Evolutionary conservation across 2,329 filamentous ascomycete genomes (phyloP), one percentile per base, ranked within the genome.

Genomic region (Alternaria sp.): DNA sequence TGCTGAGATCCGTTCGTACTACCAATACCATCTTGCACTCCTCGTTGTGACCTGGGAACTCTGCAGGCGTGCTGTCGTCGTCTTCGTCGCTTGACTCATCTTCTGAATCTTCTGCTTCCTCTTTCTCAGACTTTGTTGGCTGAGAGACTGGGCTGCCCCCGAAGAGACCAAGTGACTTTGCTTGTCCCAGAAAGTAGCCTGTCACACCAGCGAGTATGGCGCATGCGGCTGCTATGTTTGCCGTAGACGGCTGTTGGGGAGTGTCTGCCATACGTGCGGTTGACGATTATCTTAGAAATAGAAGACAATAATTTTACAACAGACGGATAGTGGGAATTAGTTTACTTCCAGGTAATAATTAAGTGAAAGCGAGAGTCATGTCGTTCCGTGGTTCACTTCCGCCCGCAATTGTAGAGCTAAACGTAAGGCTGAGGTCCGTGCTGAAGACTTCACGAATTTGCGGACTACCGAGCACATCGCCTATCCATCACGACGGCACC

Each of bases 21-120:
- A 97, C 92, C 34, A 99, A 83, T 14, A 97, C 92, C 59, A 98
- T 84, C 82, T 98, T 98, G 83, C 94, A 97, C 79, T 97, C 94
- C 80, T 97, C 94, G 25, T 82, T 85, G 46, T 79, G 82, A 20
- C 71, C 78, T 12, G 76, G 77, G 62, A 86, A 88, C 9, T 79
- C 75, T 74, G 77, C 63, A 74, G 74, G 79, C 80, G 73, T 25
- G 14, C 63, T 69, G 49, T 69, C 64, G 49, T 77, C 68, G 18
- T 72, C 74, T 18, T 74, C 69, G 25, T 69, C 73, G 43, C 74
- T 71, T n/a, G 73, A 73, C 53, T 72, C 72, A 18, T 67, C 70
- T 9, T 72, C 72, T n/a, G 73, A 73, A 12, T 72, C 67, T 9
- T 66, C 65, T 34, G 48, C 60, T 43, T 70, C 62, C 20, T 64